Evolutionary conservation across 257 asterid species (phyloP), one percentile per base, ranked within the genome.

Genomic region (Forsythia suspensa): DNA sequence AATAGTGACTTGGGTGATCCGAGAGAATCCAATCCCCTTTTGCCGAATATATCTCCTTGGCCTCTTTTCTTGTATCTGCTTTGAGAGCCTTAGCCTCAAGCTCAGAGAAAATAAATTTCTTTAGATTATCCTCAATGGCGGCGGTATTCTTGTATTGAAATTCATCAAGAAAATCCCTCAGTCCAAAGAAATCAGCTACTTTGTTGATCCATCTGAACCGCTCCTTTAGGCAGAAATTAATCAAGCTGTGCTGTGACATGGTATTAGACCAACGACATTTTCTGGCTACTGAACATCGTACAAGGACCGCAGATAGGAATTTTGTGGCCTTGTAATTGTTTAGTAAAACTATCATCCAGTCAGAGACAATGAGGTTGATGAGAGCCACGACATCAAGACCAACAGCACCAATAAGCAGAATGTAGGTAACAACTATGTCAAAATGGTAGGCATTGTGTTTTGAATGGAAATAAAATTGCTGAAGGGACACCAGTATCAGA

Each of bases 21-120:
- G 59, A n/a, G 11, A 91, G 89, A 16, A 81, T 77, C 86, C 84
- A 84, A 8, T 87, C 91, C 9, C 96, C 92, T 51, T 81, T 85
- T 5, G 90, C 90, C 18, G 84, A 79, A 44, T 87, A 82, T 13
- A 82, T 74, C 57, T 85, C 93, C 55, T 84, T 89, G 16, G 89
- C 90, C 2, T 69, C 77, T 2, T 82, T 82, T 4, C 82, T 43
- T 72, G 82, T 87, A 3, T 80, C 87, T 0, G 90, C 91, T 18
- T 81, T 6, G 5, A 76, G 57, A 0, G 90, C 82, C 69, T 91
- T 91, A 29, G 0, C 34, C 57, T 2, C 1, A 46, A 91, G 39
- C 84, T 91, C 92, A 0, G 20, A 1, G 73, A 87, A 85, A 48
- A 91, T 87, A 70, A 78, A 87, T 3, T 83, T 36, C 65, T 81